Evolutionary conservation across 176 grass and related monocot genomes (phyloP), one percentile per base, ranked within the genome.

Genomic region (Saccharum officinarum): DNA sequence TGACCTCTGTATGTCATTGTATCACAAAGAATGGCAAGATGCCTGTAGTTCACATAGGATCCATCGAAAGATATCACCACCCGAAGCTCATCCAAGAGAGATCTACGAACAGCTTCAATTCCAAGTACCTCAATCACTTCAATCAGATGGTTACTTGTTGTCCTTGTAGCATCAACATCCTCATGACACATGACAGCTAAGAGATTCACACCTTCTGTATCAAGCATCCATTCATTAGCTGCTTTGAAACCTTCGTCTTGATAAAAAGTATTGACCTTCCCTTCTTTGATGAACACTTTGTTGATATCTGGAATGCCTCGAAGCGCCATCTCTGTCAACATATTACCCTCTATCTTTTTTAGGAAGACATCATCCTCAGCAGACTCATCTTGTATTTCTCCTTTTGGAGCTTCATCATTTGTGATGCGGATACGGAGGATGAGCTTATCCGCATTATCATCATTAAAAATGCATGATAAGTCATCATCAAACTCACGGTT

Each of bases 361-460:
- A 98, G 89, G 83, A 98, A 98, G 39, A 96, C 93, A 37, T 96
- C 97, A 86, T 96, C 93, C 75, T 98, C 97, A 28, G 93, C 97
- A 67, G 93, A 94, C 86, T 98, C 97, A 83, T 96, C 93, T 81
- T 95, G 93, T 77, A 94, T 88, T 88, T 98, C 93, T 65, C 93
- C 93, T 88, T 98, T 98, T 10, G 92, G 93, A 75, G 93, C 89
- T 88, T 98, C 97, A 81, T 98, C 97, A 72, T 94, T 96, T 89
- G 91, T 94, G 65, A 98, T 98, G 42, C 97, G 93, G 62, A 98
- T 87, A 47, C 97, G 97, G 33, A 98, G 90, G 81, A 98, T 98
- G n/a, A 98, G 97, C 82, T 98, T 98, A 81, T 98, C 91, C 1
- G 97, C 97, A 84, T 98, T 98, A 87, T 98, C 97, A 92, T 98